Evolutionary conservation across 2,329 filamentous ascomycete species (phyloP).

Genomic region (Aurifilum marmelostoma): DNA sequence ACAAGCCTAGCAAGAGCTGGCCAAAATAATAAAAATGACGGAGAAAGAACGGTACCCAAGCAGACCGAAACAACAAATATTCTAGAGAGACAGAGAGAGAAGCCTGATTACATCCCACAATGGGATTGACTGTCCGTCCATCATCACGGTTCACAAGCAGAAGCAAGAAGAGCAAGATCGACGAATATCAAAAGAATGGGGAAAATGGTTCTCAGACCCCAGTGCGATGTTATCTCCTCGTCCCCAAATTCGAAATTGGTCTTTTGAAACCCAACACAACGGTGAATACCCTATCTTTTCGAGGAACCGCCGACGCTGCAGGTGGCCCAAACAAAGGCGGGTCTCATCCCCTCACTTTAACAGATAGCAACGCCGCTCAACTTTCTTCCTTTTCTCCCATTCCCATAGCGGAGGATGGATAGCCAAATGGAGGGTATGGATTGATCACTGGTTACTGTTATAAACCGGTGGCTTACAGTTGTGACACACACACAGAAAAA

Average conservation of each 20-base stretch:
- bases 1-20: constrained; percentile 45
- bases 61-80: too few relatives aligned
- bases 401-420: background rate
- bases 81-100: background rate
- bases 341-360: constrained; percentile 9
- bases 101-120: background rate
- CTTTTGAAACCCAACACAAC: constrained; percentile 14
- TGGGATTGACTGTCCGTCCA: background rate
- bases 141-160: background rate
- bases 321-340: constrained; percentile 11
- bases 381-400: background rate
- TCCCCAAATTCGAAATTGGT: background rate
- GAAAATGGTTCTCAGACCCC: background rate
- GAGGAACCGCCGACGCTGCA: background rate
- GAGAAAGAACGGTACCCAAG: too few relatives aligned
- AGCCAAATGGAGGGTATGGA: background rate
- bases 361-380: constrained; percentile 13
- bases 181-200: too few relatives aligned
- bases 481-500: background rate
- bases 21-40: too few relatives aligned
- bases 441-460: background rate
- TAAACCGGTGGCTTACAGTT: background rate
- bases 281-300: constrained; percentile 19
- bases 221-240: background rate
- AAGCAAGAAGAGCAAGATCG: background rate